Conservation (phyloP, 352 stramenopile species). For the Peronosclerospora sorghi region DNA sequence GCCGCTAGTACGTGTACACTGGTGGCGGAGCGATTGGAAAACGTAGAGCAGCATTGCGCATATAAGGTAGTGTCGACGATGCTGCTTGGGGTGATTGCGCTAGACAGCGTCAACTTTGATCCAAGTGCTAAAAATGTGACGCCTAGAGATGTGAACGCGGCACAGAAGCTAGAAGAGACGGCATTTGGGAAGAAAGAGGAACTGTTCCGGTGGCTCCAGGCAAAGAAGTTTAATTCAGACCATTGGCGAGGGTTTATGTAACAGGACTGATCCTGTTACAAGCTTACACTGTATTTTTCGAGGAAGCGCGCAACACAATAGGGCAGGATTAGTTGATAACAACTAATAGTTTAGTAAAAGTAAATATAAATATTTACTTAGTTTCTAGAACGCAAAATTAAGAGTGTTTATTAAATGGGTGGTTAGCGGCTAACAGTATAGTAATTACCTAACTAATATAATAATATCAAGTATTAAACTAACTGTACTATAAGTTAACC, state of each 20-base stretch:
- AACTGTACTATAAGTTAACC: no score
- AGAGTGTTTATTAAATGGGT: no score
- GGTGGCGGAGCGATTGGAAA: conserved; percentile 52
- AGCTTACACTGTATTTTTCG: no score
- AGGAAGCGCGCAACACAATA: no score
- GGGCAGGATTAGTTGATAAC: no score
- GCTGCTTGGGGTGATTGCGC: conserved; percentile 63
- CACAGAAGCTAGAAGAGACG: neutral
- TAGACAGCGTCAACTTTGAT: conserved; percentile 45
- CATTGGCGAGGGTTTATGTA: neutral
- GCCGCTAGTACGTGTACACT: conserved; percentile 69
- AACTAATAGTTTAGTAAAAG: no score
- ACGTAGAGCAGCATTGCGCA: conserved; percentile 3
- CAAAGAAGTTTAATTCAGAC: neutral
- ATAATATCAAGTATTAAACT: no score
- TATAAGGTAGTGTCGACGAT: conserved; percentile 49
- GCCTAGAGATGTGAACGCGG: neutral
- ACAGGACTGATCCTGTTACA: no score
- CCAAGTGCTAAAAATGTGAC: neutral
- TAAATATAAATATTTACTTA: no score
- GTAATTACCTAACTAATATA: no score
- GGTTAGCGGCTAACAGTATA: no score
- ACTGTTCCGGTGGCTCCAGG: neutral
- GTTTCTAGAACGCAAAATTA: no score
- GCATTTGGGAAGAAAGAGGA: neutral